These are phyloP conservation scores for Penicillium roqueforti DNA, from an alignment of 495 filamentous ascomycete species.

Conservation along the genomic window DNA sequence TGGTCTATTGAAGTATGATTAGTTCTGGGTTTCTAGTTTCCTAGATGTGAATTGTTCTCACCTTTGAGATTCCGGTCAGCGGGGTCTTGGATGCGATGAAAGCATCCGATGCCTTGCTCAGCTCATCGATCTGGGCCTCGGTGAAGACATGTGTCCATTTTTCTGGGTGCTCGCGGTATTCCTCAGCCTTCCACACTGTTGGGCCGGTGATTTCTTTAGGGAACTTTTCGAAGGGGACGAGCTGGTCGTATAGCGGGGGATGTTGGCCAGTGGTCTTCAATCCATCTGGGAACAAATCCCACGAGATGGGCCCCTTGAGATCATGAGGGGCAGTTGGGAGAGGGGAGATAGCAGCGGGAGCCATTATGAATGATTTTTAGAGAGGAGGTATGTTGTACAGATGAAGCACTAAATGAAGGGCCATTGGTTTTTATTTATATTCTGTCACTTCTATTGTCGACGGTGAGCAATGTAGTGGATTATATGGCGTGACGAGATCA, in stretches of 20 bases:
- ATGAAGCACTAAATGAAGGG: background rate
- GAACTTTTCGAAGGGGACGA: slow-evolving; percentile 66
- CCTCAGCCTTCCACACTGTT: slow-evolving; percentile 70
- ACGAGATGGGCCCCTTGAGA: slow-evolving; percentile 22
- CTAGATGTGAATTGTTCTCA: slow-evolving; percentile 5
- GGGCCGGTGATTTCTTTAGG: slow-evolving; percentile 66
- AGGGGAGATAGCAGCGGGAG: slow-evolving; percentile 33
- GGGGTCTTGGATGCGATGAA: slow-evolving; percentile 61
- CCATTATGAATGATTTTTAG: slow-evolving; percentile 25
- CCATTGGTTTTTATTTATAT: slow-evolving; percentile 18
- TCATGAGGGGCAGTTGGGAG: slow-evolving; percentile 32
- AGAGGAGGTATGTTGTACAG: background rate
- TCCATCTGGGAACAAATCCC: slow-evolving; percentile 46
- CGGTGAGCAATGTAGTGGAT: slow-evolving; percentile 22
- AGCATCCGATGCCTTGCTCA: slow-evolving; percentile 58
- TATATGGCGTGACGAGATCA: slow-evolving; percentile 22
- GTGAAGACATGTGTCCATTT: slow-evolving; percentile 70
- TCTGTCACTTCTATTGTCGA: slow-evolving; percentile 1
- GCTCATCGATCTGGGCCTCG: slow-evolving; percentile 59
- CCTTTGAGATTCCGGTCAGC: slow-evolving; percentile 67
- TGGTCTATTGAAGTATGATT: slow-evolving; percentile 11
- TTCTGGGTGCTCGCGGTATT: slow-evolving; percentile 63
- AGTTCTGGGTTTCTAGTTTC: background rate
- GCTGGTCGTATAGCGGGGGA: slow-evolving; percentile 57
- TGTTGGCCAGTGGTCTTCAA: slow-evolving; percentile 72